Base-by-base conservation (phyloP, 2,329 filamentous ascomycete species). In the Didymella arachidicola region DNA sequence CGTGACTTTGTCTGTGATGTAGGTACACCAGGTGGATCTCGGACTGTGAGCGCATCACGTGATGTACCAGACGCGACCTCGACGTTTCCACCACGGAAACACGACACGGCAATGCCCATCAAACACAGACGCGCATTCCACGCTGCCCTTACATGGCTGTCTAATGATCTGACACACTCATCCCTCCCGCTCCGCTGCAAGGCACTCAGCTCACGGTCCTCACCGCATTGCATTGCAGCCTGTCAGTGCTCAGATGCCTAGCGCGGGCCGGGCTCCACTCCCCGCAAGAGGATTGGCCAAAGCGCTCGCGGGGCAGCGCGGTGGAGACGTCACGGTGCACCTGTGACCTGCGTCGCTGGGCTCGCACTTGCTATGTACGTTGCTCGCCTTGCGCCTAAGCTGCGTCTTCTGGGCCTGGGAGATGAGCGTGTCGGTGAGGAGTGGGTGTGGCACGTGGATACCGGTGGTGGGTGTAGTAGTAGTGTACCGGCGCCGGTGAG, bases 241-340 rank as follows among this genome's bases (percentile, higher is more conserved):
- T 50, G n/a, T 57, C 46, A 41, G 39, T 39, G 41, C 36, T 44
- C 41, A 44, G 41, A 27, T 19, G 4, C 11, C 41, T 26, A 29
- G 41, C 41, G 14, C 22, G 11, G 2, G 14, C 11, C 8, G 12
- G n/a, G 25, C 39, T 26, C 39, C 53, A 45, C 46, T 22, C 45
- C 41, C 53, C 53, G 46, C 46, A 49, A 29, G 46, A 39, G 11
- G 46, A 50, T 56, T 56, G 53, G 53, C 18, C 53, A 39, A 39
- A 50, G 53, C 53, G 32, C 45, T 22, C 4, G 41, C 39, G 53
- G 53, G 19, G 46, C 32, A 44, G 7, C 12, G 19, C 16, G 11
- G 38, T 41, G 38, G 38, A 25, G 38, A 41, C 38, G 38, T 41
- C 30, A 46, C 42, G 16, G 38, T n/a, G 53, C 53, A 44, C 53